These are phyloP conservation scores for Aspergillus pseudoglaucus DNA, from an alignment of 2,329 filamentous ascomycete species.

Conservation along the genomic window DNA sequence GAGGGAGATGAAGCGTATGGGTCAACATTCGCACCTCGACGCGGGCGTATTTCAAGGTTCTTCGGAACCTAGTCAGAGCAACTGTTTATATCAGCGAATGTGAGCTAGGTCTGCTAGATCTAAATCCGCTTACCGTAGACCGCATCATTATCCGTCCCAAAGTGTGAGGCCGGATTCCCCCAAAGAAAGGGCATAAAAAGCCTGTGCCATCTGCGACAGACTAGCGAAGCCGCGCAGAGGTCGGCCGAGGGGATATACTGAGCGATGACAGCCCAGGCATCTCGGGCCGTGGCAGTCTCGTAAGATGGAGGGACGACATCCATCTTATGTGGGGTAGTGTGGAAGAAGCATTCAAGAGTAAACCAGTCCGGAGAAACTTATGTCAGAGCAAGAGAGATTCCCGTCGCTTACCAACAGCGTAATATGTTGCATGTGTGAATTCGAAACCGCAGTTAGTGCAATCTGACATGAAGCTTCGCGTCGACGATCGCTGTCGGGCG, in stretches of 20 bases:
- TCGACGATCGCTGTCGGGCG: neutral
- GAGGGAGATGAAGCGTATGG: slow-evolving; percentile 56
- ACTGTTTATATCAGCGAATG: slow-evolving; percentile 29
- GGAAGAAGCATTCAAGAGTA: neutral
- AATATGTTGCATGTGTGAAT: neutral
- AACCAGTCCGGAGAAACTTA: neutral
- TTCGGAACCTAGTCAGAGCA: slow-evolving; percentile 54
- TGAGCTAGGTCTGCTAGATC: neutral
- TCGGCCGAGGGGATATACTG: slow-evolving; percentile 51
- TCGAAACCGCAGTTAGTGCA: too few species aligned
- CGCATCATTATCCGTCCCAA: slow-evolving; percentile 53
- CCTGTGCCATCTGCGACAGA: slow-evolving; percentile 52
- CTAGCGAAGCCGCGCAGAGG: slow-evolving; percentile 50
- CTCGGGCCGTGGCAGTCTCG: slow-evolving; percentile 48
- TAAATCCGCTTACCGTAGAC: slow-evolving; percentile 44
- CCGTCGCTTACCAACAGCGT: too few species aligned
- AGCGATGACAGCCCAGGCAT: slow-evolving; percentile 52
- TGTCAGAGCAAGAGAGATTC: neutral
- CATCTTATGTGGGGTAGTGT: slow-evolving; percentile 31
- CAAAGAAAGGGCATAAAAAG: slow-evolving; percentile 56
- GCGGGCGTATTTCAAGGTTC: slow-evolving; percentile 49
- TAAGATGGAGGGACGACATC: slow-evolving; percentile 57
- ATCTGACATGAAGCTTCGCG: neutral
- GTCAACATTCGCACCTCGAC: slow-evolving; percentile 49
- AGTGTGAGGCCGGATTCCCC: slow-evolving; percentile 58